phyloP scores from a whole-genome alignment of 169 alveolate species.

The Theileria equi region DNA sequence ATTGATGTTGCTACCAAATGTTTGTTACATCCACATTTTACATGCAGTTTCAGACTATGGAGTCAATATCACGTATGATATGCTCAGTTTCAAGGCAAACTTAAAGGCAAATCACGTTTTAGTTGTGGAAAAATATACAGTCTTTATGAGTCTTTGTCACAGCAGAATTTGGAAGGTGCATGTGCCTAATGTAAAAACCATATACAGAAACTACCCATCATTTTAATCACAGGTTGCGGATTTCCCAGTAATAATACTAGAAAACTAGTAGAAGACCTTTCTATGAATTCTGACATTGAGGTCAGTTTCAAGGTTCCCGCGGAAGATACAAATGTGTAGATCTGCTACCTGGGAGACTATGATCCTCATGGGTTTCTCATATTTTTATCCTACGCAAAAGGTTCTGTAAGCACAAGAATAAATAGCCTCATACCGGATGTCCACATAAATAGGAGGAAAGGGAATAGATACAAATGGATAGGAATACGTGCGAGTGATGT shows the following conservation, averaged over 20 bases:
- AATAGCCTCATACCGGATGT: no score
- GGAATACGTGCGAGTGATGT: slow-evolving; percentile 55
- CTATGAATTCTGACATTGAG: slow-evolving; percentile 2
- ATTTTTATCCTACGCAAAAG: slow-evolving; percentile 41
- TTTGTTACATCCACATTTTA: not conserved
- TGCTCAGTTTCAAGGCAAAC: slow-evolving; percentile 1
- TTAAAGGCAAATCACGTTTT: slow-evolving; percentile 52
- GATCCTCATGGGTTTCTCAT: slow-evolving; percentile 68
- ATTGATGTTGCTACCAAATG: slow-evolving; percentile 21
- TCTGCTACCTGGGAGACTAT: slow-evolving; percentile 62
- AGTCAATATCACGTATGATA: slow-evolving; percentile 1
- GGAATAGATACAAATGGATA: slow-evolving; percentile 46
- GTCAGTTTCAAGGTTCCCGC: slow-evolving; percentile 2
- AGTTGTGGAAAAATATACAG: slow-evolving; percentile 66
- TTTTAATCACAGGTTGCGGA: slow-evolving; percentile 67
- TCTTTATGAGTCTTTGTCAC: slow-evolving; percentile 46
- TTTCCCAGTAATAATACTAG: slow-evolving; percentile 63
- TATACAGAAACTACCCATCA: slow-evolving; percentile 49
- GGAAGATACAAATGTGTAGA: not conserved
- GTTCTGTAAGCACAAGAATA: no score
- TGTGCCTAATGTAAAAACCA: slow-evolving; percentile 33
- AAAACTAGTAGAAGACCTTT: slow-evolving; percentile 25
- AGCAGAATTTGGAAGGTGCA: slow-evolving; percentile 26
- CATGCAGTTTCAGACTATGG: slow-evolving; percentile 10
- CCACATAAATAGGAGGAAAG: not conserved